Evolutionary conservation across 148 eudicot species (phyloP).

Genomic region (Diospyros kaki): DNA sequence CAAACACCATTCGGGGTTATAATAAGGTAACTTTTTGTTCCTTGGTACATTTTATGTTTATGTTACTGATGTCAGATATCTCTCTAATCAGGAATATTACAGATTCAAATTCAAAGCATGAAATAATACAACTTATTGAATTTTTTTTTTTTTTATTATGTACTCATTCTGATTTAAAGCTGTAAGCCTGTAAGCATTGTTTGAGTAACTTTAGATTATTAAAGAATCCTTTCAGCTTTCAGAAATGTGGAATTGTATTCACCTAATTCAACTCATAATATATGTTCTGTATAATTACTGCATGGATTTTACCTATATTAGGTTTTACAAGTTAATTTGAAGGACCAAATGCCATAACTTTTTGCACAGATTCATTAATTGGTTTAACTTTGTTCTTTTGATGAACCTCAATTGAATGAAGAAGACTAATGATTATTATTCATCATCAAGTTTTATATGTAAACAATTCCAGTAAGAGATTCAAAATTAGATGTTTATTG

Average conservation of each 20-base stretch:
- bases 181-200: neutral
- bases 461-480: neutral
- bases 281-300: neutral
- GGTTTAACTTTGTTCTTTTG: neutral
- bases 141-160: neutral
- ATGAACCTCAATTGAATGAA: neutral
- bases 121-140: no score
- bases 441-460: neutral
- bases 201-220: neutral
- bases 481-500: neutral
- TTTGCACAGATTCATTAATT: neutral
- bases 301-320: neutral
- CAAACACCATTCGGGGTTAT: constrained; percentile 56
- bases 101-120: no score
- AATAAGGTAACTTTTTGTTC: constrained; percentile 33
- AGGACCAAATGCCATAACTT: neutral
- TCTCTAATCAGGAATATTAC: neutral
- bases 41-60: neutral
- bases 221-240: neutral
- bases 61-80: neutral
- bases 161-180: neutral
- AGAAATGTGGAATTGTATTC: neutral
- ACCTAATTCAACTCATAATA: neutral
- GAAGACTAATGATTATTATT: neutral
- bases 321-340: neutral